Percentiles rank a stretch among this genome's conserved stretches.
These are phyloP conservation scores for Pestalotiopsis sp. DNA, from an alignment of 2,329 filamentous ascomycete species.

Conservation along the genomic window DNA sequence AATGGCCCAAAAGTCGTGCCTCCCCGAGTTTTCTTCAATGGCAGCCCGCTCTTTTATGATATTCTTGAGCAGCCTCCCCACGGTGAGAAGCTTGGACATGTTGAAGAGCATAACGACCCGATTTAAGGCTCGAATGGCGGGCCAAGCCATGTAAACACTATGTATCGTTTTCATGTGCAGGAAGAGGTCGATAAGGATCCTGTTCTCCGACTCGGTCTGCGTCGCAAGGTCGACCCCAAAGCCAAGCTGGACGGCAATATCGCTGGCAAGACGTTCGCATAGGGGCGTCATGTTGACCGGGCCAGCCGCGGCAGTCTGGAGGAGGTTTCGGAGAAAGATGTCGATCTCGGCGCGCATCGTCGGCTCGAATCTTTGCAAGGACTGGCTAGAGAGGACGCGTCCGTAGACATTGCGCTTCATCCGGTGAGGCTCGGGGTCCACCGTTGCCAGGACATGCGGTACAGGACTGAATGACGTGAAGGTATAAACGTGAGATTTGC, in stretches of 20 bases:
- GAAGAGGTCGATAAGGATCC: background rate
- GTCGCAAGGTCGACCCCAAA: conserved; percentile 22
- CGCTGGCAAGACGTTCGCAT: conserved; percentile 17
- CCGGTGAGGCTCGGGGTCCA: conserved; percentile 3
- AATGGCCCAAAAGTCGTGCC: too few relatives aligned
- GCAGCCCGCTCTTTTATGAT: background rate
- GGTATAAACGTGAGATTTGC: conserved; percentile 22
- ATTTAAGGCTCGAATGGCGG: background rate
- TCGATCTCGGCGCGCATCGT: conserved; percentile 5
- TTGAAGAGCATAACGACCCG: background rate
- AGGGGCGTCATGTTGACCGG: conserved; percentile 21
- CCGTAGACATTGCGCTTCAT: conserved; percentile 6
- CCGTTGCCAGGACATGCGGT: conserved; percentile 10
- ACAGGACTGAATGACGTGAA: conserved; percentile 16
- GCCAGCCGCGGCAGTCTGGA: background rate
- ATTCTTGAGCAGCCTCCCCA: too few relatives aligned
- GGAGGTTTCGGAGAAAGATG: conserved; percentile 10
- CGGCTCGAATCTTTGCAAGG: conserved; percentile 9
- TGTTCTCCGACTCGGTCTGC: conserved; percentile 18
- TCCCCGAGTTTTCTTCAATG: too few relatives aligned
- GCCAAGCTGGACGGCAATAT: conserved; percentile 22
- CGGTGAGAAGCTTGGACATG: too few relatives aligned
- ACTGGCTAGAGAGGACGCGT: conserved; percentile 1
- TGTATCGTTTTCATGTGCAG: background rate
- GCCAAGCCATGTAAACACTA: background rate